A percentile compares a stretch with the other conserved stretches of the same genome.
These are phyloP conservation scores for Psilocybe tampanensis DNA, from an alignment of 768 basidiomycete genomes.

Conservation along the genomic window DNA sequence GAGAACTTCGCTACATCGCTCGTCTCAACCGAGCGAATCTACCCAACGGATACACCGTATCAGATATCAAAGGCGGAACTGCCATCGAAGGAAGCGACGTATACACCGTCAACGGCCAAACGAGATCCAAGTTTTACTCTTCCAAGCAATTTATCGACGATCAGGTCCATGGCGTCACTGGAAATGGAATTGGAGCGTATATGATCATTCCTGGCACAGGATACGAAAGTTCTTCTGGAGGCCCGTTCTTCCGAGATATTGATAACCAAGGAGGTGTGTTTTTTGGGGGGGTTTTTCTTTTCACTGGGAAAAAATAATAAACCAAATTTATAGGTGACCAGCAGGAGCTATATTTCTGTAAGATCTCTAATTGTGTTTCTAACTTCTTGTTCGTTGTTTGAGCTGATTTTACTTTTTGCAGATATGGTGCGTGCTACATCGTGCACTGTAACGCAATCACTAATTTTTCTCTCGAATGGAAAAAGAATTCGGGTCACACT, in stretches of 20 bases:
- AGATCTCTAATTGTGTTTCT: too few species aligned
- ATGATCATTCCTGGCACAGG: constrained; percentile 37
- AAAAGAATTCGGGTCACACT: constrained; percentile 41
- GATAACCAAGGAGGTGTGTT: constrained; percentile 34
- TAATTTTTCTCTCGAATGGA: background rate
- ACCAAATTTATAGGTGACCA: constrained; percentile 23
- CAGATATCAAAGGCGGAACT: constrained; percentile 33
- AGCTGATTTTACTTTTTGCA: background rate
- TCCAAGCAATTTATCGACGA: constrained; percentile 38
- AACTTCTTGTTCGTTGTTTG: background rate
- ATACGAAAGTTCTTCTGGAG: constrained; percentile 28
- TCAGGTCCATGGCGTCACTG: constrained; percentile 34
- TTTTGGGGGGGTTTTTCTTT: background rate
- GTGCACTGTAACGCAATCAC: background rate
- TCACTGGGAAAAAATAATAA: background rate
- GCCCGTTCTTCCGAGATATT: constrained; percentile 31
- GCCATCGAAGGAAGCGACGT: constrained; percentile 41
- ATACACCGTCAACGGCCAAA: constrained; percentile 30
- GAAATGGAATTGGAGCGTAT: constrained; percentile 28
- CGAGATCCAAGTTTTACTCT: constrained; percentile 38
- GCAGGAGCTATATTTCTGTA: constrained; percentile 39
- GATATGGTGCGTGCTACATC: background rate
- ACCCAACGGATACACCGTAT: constrained; percentile 27
- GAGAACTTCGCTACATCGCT: constrained; percentile 40
- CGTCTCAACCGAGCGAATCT: constrained; percentile 30